These are phyloP conservation scores for Umbellularia californica DNA, from an alignment of 164 flowering plant species.

Conservation along the genomic window DNA sequence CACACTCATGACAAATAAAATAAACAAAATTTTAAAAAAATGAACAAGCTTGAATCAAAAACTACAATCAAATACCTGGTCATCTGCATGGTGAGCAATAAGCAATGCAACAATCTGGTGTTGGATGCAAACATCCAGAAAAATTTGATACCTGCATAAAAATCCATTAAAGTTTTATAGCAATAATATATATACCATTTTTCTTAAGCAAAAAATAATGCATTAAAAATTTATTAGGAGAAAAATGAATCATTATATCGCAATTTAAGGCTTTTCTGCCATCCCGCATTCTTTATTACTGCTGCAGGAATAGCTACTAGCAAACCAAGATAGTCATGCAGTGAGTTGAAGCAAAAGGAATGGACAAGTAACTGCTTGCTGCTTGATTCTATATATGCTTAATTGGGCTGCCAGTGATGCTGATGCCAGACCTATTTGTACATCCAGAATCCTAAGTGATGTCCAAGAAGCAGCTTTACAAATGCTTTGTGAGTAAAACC, in stretches of 20 bases:
- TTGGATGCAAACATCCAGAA: slow-evolving; percentile 57
- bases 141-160: slow-evolving; percentile 59
- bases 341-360: not conserved
- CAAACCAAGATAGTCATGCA: not conserved
- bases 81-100: slow-evolving; percentile 94
- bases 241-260: not conserved
- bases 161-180: not conserved
- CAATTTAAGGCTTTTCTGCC: not conserved
- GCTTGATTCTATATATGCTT: not conserved
- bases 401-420: not conserved
- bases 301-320: not conserved
- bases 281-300: not conserved
- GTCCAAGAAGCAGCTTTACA: not conserved
- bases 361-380: not conserved
- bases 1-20: too few relatives aligned
- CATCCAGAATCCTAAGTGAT: not conserved
- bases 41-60: not conserved
- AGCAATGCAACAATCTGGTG: slow-evolving; percentile 61
- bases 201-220: not conserved
- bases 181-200: not conserved
- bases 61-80: slow-evolving; percentile 55
- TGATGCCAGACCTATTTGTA: not conserved
- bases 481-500: not conserved
- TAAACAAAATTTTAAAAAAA: not conserved
- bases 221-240: not conserved